phyloP scores from a whole-genome alignment of 208 protist species.

The Trypanosoma rangeli region DNA sequence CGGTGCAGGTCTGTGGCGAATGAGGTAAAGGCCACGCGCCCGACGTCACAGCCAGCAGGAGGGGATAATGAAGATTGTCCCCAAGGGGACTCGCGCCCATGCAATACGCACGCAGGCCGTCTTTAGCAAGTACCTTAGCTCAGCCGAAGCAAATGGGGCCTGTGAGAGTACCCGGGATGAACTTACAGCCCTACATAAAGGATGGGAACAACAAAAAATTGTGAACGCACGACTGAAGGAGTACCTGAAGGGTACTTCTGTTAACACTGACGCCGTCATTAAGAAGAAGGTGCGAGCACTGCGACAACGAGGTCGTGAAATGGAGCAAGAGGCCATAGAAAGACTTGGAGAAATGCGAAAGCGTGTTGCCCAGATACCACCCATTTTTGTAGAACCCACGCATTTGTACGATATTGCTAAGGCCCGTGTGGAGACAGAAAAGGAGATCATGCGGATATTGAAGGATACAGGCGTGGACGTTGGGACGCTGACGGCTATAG shows the following conservation, averaged over 20 bases:
- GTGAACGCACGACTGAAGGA: conserved; percentile 60
- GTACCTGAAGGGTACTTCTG: conserved; percentile 52
- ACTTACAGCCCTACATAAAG: conserved; percentile 25
- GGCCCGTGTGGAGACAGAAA: conserved; percentile 60
- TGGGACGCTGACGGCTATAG: conserved; percentile 52
- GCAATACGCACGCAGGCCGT: conserved; percentile 75
- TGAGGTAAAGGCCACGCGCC: neutral
- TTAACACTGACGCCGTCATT: conserved; percentile 58
- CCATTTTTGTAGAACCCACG: conserved; percentile 77
- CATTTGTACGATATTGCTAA: conserved; percentile 66
- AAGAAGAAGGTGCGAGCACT: conserved; percentile 57
- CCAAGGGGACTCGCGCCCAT: conserved; percentile 74
- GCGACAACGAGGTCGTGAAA: conserved; percentile 47
- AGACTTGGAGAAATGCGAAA: conserved; percentile 65
- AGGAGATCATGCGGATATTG: conserved; percentile 65
- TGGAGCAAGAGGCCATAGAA: conserved; percentile 43
- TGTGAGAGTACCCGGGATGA: conserved; percentile 31
- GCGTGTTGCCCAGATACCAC: conserved; percentile 76
- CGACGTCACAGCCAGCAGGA: neutral
- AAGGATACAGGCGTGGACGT: conserved; percentile 62
- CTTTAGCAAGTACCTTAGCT: conserved; percentile 57
- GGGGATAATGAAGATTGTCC: conserved; percentile 20
- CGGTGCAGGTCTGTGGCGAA: conserved; percentile 9
- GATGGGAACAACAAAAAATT: conserved; percentile 33
- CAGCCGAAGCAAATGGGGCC: conserved; percentile 28